These are phyloP conservation scores for Tolypocladium guangdongense DNA, from an alignment of 2,329 filamentous ascomycete species.

Conservation along the genomic window DNA sequence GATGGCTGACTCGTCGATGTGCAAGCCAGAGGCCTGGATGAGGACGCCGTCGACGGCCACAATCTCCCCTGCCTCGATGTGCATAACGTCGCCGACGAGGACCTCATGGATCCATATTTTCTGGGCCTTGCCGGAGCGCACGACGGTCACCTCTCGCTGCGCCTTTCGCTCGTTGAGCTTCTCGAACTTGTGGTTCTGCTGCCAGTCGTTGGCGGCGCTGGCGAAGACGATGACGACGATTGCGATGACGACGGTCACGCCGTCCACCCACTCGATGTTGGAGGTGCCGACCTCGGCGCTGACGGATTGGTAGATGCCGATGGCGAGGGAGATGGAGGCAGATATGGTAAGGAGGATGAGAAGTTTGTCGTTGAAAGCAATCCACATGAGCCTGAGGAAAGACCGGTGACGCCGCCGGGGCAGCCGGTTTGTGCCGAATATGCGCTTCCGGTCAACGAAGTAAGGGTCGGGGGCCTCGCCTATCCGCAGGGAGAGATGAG, in stretches of 20 bases:
- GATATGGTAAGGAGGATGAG: slow-evolving; percentile 61
- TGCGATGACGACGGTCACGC: slow-evolving; percentile 67
- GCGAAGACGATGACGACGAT: slow-evolving; percentile 67
- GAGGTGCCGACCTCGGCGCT: slow-evolving; percentile 37
- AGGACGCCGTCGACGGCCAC: slow-evolving; percentile 62
- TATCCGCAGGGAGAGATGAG: slow-evolving; percentile 16
- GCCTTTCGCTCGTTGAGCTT: slow-evolving; percentile 74
- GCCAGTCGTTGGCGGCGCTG: slow-evolving; percentile 71
- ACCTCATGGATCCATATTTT: slow-evolving; percentile 63
- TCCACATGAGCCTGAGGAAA: slow-evolving; percentile 58
- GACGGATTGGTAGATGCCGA: slow-evolving; percentile 65
- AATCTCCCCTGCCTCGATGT: slow-evolving; percentile 62
- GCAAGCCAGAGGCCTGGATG: slow-evolving; percentile 38
- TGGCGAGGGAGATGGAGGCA: slow-evolving; percentile 60
- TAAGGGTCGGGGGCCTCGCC: slow-evolving; percentile 14
- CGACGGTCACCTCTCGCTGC: slow-evolving; percentile 60
- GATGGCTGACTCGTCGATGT: slow-evolving; percentile 66
- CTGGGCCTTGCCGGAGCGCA: slow-evolving; percentile 61
- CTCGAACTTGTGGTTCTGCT: slow-evolving; percentile 72
- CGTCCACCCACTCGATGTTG: slow-evolving; percentile 70
- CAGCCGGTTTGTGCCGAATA: slow-evolving; percentile 53
- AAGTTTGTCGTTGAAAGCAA: slow-evolving; percentile 74
- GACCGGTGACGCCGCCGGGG: slow-evolving; percentile 55
- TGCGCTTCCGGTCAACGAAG: slow-evolving; percentile 50
- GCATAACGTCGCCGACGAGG: slow-evolving; percentile 62